Evolutionary conservation across 176 grass and related monocot species (phyloP), one percentile per base, ranked within the genome.

Genomic region (Puya raimondii): DNA sequence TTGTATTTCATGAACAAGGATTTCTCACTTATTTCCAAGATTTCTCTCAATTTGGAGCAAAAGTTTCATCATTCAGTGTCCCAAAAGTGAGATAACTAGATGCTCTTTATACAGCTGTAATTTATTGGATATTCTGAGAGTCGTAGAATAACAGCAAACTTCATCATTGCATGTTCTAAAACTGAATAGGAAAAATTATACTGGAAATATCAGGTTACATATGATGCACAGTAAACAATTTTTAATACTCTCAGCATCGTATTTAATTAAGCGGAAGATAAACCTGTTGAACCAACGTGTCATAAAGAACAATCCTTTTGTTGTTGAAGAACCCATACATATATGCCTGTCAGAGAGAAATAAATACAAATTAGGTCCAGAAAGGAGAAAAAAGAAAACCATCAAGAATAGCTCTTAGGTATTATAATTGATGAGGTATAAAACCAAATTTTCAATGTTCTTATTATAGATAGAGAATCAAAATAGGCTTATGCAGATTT

Each of bases 291-390:
- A 99, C 82, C 81, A 99, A 86, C 64, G 95, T 99, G 82, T 99
- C 95, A 70, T 99, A 99, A 10, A 94, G 89, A 78, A 99, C 95
- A 74, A 99, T 99, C 23, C 95, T 87, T 65, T 99, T 99, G 54
- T 99, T 99, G 81, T 99, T 99, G 75, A 94, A 94, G 74, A 99
- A 99, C 3, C 90, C 95, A 79, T 99, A 99, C 90, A 99, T 94
- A 80, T 99, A 94, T 61, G 95, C 95, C 95, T 99, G 85, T 76
- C 77, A 75, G 50, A 81, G 50, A 56, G 16, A 76, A 48, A 42
- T 64, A 18, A 5, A 65, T 47, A 68, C 12, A 67, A n/a, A 48
- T 67, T 76, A 12, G 52, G 49, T 65, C 48, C 8, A 53, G 27
- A 65, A 11, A 52, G 2, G 15, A 63, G 27, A 23, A 71, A 42